These are phyloP conservation scores for Corymbia maculata DNA, from an alignment of 345 rosid species.

Conservation along the genomic window DNA sequence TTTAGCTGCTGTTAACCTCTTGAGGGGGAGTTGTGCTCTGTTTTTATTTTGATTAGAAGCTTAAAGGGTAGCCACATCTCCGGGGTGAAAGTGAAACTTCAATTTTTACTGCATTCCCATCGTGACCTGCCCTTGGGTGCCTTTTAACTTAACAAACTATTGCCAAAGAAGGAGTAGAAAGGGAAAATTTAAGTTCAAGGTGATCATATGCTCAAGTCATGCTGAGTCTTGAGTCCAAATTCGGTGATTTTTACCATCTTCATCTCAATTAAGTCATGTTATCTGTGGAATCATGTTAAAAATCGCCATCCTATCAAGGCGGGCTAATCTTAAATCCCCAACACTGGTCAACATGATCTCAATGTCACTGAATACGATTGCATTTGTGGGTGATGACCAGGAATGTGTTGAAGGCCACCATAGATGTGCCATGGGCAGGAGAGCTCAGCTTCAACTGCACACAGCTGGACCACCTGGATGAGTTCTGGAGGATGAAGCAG, in stretches of 20 bases:
- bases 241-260: background rate
- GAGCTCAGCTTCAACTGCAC: constrained; percentile 79
- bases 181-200: background rate
- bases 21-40: background rate
- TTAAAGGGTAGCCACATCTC: background rate
- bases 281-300: background rate
- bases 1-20: background rate
- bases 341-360: background rate
- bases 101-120: background rate
- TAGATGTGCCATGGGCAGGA: constrained; percentile 83
- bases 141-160: background rate
- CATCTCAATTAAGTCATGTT: background rate
- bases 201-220: background rate
- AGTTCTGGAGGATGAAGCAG: constrained; percentile 93
- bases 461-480: constrained; percentile 86
- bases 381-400: constrained; percentile 14
- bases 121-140: background rate
- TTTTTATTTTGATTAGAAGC: background rate
- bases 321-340: background rate
- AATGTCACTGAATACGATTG: background rate
- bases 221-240: background rate
- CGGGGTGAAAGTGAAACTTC: background rate
- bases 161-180: background rate
- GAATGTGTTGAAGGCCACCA: constrained; percentile 81
- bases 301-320: background rate